Evolutionary conservation across 306 rosid genomes (phyloP).

Genomic region (Cicer chorassanicum): DNA sequence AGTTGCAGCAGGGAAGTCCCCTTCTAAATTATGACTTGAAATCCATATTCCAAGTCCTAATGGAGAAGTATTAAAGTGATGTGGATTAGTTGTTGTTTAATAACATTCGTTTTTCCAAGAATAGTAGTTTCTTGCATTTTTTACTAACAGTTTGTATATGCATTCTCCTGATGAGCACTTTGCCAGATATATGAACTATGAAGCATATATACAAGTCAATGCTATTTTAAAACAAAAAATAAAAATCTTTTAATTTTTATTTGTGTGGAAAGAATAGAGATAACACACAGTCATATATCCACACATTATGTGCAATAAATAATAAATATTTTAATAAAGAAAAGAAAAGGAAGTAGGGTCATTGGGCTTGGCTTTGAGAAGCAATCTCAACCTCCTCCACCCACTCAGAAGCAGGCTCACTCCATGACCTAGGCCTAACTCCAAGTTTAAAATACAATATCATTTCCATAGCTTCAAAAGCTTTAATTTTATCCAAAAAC

Average conservation of each 20-base stretch:
- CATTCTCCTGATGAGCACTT: background rate
- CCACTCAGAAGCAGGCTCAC: constrained; percentile 81
- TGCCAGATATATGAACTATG: background rate
- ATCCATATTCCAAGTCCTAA: background rate
- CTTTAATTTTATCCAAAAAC: constrained; percentile 63
- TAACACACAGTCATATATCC: constrained; percentile 4
- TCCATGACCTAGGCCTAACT: constrained; percentile 81
- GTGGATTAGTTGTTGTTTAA: no score
- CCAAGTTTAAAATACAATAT: constrained; percentile 68
- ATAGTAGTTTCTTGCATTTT: background rate
- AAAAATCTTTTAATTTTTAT: background rate
- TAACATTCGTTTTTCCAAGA: no score
- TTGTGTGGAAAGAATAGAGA: background rate
- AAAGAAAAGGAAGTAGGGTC: background rate
- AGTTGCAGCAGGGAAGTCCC: background rate
- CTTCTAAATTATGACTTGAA: background rate
- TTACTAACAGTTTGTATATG: background rate
- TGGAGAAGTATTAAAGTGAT: background rate
- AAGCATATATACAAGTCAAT: background rate
- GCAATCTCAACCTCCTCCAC: constrained; percentile 57
- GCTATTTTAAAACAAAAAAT: background rate
- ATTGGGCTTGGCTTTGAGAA: constrained; percentile 44
- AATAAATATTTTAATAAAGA: background rate
- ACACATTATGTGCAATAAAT: background rate
- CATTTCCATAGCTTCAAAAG: constrained; percentile 81